Percentiles rank a stretch among this genome's conserved stretches.
phyloP scores from a whole-genome alignment of 2,329 filamentous ascomycete species.

The Fusarium pilosicola region DNA sequence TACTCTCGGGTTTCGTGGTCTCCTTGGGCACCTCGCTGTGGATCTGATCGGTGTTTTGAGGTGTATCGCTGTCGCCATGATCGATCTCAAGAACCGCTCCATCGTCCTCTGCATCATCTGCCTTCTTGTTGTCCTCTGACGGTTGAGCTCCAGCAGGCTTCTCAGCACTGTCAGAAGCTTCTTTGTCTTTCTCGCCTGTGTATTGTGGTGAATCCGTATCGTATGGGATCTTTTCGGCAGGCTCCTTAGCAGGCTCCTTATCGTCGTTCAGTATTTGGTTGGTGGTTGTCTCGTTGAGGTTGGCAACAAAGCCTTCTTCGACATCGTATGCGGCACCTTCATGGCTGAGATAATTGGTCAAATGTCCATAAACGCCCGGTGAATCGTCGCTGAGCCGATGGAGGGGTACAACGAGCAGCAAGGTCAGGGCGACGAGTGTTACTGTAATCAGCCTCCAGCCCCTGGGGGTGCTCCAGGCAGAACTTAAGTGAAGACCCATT shows the following conservation, averaged over 20 bases:
- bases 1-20: background rate
- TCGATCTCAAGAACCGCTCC: conserved; percentile 8
- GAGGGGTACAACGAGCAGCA: conserved; percentile 47
- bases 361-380: conserved; percentile 45
- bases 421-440: conserved; percentile 41
- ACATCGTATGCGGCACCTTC: conserved; percentile 51
- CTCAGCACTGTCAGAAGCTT: background rate
- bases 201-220: conserved; percentile 12
- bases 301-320: conserved; percentile 29
- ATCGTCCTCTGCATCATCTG: background rate
- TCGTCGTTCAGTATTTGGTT: conserved; percentile 15
- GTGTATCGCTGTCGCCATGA: background rate
- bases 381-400: conserved; percentile 44
- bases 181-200: conserved; percentile 19
- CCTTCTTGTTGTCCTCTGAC: background rate
- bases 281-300: conserved; percentile 49
- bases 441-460: conserved; percentile 44
- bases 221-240: conserved; percentile 12
- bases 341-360: conserved; percentile 46
- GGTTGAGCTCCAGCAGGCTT: background rate
- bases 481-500: conserved; percentile 41
- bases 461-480: conserved; percentile 43
- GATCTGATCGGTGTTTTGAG: background rate
- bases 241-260: conserved; percentile 4
- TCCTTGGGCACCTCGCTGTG: background rate